phyloP scores from a whole-genome alignment of 2,329 filamentous ascomycete species.

The Colletotrichum camelliae region DNA sequence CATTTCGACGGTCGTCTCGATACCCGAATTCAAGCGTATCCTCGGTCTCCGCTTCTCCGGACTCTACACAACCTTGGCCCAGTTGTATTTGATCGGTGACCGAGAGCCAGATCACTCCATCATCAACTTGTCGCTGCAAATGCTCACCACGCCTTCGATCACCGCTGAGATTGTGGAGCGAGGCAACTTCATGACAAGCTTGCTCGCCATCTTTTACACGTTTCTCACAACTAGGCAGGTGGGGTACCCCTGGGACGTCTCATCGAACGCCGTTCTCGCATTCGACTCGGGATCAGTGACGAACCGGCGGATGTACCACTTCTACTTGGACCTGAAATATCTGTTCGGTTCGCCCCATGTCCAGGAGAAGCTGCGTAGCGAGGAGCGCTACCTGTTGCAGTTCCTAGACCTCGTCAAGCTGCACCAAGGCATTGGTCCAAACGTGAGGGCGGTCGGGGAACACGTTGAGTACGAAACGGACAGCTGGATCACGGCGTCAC shows the following conservation, averaged over 20 bases:
- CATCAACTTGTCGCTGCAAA: slow-evolving; percentile 95
- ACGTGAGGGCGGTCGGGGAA: slow-evolving; percentile 87
- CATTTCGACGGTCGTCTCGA: slow-evolving; percentile 93
- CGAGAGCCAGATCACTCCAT: slow-evolving; percentile 97
- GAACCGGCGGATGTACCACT: slow-evolving; percentile 95
- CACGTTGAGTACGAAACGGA: slow-evolving; percentile 99
- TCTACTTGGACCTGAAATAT: slow-evolving; percentile 93
- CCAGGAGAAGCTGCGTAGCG: slow-evolving; percentile 80
- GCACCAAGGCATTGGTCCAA: slow-evolving; percentile 96
- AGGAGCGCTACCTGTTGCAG: slow-evolving; percentile 88
- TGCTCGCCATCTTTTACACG: slow-evolving; percentile 96
- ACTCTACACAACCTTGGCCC: slow-evolving; percentile 90
- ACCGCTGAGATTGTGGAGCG: slow-evolving; percentile 94
- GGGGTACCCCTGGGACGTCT: slow-evolving; percentile 88
- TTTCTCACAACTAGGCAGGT: slow-evolving; percentile 97
- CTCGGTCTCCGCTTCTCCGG: slow-evolving; percentile 93
- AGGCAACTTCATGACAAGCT: slow-evolving; percentile 92
- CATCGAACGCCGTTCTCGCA: slow-evolving; percentile 83
- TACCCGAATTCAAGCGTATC: slow-evolving; percentile 95
- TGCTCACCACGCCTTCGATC: slow-evolving; percentile 95
- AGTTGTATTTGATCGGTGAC: slow-evolving; percentile 94
- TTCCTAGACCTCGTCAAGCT: slow-evolving; percentile 96
- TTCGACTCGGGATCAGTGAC: slow-evolving; percentile 96
- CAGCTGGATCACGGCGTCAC: slow-evolving; percentile 94
- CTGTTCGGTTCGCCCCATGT: slow-evolving; percentile 89